phyloP scores from a whole-genome alignment of 108 stramenopile genomes.

The Aurantiochytrium sp. region DNA sequence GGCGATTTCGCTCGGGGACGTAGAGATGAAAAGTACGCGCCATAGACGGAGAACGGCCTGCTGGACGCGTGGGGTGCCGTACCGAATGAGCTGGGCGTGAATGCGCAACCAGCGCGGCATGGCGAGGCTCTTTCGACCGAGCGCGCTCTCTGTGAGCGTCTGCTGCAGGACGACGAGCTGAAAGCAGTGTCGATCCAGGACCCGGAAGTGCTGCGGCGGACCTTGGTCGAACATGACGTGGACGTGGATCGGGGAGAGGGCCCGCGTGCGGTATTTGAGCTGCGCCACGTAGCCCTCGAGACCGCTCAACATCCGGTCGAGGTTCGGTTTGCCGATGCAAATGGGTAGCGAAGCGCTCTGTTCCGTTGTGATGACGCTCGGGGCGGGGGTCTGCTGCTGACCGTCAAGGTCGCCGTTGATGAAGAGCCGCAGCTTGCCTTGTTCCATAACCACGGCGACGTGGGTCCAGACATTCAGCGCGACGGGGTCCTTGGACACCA shows the following conservation, averaged over 20 bases:
- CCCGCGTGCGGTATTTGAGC: conserved; percentile 52
- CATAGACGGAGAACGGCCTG: conserved; percentile 40
- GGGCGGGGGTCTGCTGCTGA: neutral
- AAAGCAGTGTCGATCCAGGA: neutral
- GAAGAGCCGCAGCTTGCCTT: conserved; percentile 49
- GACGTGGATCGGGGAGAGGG: conserved; percentile 59
- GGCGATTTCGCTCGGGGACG: neutral
- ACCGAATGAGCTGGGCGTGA: neutral
- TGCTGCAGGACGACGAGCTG: neutral
- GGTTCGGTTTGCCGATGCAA: conserved; percentile 11
- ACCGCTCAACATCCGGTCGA: conserved; percentile 45
- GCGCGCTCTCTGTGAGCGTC: neutral
- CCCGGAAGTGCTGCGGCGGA: conserved; percentile 39
- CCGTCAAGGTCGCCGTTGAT: conserved; percentile 48
- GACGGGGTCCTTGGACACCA: conserved; percentile 39
- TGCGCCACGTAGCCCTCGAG: conserved; percentile 52
- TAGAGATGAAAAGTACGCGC: conserved; percentile 36
- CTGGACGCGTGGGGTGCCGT: conserved; percentile 44
- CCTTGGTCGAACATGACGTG: conserved; percentile 59
- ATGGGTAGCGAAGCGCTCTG: neutral
- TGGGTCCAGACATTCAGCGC: conserved; percentile 49
- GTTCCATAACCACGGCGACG: conserved; percentile 48
- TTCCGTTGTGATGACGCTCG: neutral
- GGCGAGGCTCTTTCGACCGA: neutral
- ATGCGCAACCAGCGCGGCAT: neutral